phyloP scores from a whole-genome alignment of 1,284 basidiomycete genomes.

The Uromyces viciae-fabae region DNA sequence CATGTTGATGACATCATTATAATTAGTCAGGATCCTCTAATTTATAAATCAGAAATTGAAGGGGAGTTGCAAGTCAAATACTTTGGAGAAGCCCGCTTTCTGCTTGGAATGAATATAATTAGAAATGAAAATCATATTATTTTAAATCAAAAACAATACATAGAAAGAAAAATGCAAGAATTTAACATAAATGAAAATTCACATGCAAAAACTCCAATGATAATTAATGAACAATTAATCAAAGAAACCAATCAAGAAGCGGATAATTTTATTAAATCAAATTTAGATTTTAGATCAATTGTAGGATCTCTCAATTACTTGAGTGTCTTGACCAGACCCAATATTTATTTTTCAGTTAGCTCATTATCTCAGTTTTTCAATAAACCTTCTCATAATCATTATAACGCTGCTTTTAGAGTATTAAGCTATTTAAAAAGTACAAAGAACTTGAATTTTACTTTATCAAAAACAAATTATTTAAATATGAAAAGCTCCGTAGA shows the following conservation, averaged over 20 bases:
- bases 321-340: neutral
- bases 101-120: neutral
- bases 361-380: neutral
- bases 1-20: neutral
- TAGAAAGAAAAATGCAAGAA: neutral
- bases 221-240: neutral
- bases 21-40: neutral
- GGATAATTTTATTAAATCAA: neutral
- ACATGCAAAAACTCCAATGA: neutral
- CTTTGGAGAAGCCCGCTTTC: neutral
- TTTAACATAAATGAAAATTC: neutral
- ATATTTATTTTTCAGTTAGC: neutral
- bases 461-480: neutral
- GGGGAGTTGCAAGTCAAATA: neutral
- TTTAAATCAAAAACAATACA: neutral
- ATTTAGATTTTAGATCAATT: neutral
- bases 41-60: neutral
- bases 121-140: neutral
- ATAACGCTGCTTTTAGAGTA: neutral
- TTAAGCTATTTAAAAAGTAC: neutral
- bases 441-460: neutral
- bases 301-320: neutral
- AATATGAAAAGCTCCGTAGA: neutral
- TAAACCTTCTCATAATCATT: neutral
- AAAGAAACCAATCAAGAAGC: neutral